Evolutionary conservation across 2,329 filamentous ascomycete species (phyloP).

Genomic region (Penicillium sp.): DNA sequence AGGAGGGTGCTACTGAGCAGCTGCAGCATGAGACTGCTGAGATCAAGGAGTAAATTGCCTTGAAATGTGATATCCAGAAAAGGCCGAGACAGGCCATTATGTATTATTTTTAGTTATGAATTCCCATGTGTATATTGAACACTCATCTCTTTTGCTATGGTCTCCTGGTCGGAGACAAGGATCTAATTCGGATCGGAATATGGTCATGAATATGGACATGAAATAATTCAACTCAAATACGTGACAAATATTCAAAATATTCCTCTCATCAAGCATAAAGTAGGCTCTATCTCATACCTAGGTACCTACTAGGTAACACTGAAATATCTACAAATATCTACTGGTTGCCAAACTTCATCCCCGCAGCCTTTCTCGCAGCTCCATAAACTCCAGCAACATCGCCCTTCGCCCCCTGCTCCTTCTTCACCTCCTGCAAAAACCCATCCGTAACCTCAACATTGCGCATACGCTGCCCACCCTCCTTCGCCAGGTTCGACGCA

Average conservation of each 20-base stretch:
- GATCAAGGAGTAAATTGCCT: slow-evolving; percentile 9
- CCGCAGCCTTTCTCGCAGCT: slow-evolving; percentile 66
- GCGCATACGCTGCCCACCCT: slow-evolving; percentile 57
- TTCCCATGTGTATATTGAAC: slow-evolving; percentile 15
- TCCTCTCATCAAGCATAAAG: too few relatives aligned
- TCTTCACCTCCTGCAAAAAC: slow-evolving; percentile 65
- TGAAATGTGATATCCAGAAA: neutral
- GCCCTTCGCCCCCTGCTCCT: slow-evolving; percentile 62
- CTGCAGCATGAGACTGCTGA: slow-evolving; percentile 18
- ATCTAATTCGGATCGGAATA: slow-evolving; percentile 5
- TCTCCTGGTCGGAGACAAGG: slow-evolving; percentile 8
- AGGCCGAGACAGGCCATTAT: neutral
- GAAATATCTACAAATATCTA: neutral
- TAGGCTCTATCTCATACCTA: too few relatives aligned
- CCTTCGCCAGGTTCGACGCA: slow-evolving; percentile 61
- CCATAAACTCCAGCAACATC: slow-evolving; percentile 83
- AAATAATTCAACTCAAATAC: too few relatives aligned
- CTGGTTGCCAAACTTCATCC: slow-evolving; percentile 67
- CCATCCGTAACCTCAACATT: slow-evolving; percentile 63
- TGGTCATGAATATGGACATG: slow-evolving; percentile 6
- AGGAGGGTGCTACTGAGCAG: slow-evolving; percentile 21
- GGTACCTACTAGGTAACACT: too few relatives aligned
- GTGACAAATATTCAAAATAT: too few relatives aligned
- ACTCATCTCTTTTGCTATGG: slow-evolving; percentile 12
- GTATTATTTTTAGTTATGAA: slow-evolving; percentile 1